Evolutionary conservation across 345 rosid genomes (phyloP).

Genomic region (Camelina sativa): DNA sequence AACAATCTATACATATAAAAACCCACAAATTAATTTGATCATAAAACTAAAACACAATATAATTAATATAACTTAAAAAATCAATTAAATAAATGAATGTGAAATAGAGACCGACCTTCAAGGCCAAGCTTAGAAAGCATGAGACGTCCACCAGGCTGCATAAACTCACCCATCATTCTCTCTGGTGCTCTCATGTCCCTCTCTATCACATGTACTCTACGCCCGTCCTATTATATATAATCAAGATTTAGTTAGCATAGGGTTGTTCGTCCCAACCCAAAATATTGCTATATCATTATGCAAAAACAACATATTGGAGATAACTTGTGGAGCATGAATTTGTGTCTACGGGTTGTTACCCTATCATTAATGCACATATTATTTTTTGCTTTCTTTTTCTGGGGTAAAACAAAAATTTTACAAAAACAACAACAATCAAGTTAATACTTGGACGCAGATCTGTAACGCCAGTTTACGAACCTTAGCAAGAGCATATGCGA

Average conservation of each 20-base stretch:
- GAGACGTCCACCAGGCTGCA: conserved; percentile 73
- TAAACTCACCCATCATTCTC: conserved; percentile 69
- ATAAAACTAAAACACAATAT: not conserved
- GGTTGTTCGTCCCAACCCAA: not conserved
- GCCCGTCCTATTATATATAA: conserved; percentile 57
- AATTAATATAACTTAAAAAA: not conserved
- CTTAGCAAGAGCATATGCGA: conserved; percentile 62
- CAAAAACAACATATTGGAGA: too few species aligned
- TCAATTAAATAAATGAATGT: not conserved
- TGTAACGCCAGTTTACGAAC: conserved; percentile 26
- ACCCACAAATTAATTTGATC: conserved; percentile 19
- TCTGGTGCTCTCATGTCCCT: conserved; percentile 66
- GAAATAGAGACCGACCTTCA: conserved; percentile 43
- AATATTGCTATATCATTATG: not conserved
- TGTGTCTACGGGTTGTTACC: too few species aligned
- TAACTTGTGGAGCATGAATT: too few species aligned
- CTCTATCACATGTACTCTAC: conserved; percentile 65
- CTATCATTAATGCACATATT: too few species aligned
- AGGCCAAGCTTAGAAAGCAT: conserved; percentile 67
- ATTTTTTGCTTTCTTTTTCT: too few species aligned
- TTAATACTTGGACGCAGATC: not conserved
- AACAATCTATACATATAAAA: conserved; percentile 37
- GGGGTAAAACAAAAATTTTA: too few species aligned
- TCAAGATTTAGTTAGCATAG: not conserved
- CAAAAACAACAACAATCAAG: not conserved